Base-by-base conservation (phyloP, 2,329 filamentous ascomycete species). In the Blastomyces silverae region DNA sequence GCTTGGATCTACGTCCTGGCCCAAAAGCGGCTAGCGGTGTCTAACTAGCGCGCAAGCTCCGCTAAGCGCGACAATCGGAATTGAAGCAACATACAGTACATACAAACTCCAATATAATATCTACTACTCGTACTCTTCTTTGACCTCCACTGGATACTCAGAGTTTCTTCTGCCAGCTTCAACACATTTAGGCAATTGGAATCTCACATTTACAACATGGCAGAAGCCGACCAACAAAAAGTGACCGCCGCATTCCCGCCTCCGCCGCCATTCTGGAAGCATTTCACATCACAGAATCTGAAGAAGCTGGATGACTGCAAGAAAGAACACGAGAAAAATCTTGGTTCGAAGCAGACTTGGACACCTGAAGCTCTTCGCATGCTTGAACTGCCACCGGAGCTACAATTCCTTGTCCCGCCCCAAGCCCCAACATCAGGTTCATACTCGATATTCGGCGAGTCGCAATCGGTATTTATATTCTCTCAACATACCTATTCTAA, bases 221-320 rank as follows among this genome's bases (percentile, higher is more conserved):
- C 85, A 65, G 86, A 86, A 62, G 80, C 82, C 66, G 79, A 79
- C 63, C 78, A 80, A 57, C 76, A 77, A 68, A 71, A 72, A 71
- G 70, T 79, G 39, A 82, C 86, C 34, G 86, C 89, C 31, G 86
- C 88, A 52, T 96, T 92, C 74, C 93, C 94, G 31, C 86, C 89
- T 62, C 94, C 94, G 34, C 94, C 94, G 34, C 87, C 89, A 0
- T 96, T 97, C 79, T 97, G 90, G 87, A 88, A 89, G 70, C 84
- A 90, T 75, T 97, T 97, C 78, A 96, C 91, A 0, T 76, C 86
- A 2, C 85, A 89, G 37, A 95, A 93, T 73, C 72, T 90, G 62
- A 78, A 84, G 17, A 85, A 85, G 59, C 77, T 89, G 31, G 77
- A 82, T 64, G 73, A 82, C 50, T 73, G 83, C 63, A 82, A 82